Base-by-base conservation (phyloP, 139 green algal genomes). In the Chlorella sorokiniana region DNA sequence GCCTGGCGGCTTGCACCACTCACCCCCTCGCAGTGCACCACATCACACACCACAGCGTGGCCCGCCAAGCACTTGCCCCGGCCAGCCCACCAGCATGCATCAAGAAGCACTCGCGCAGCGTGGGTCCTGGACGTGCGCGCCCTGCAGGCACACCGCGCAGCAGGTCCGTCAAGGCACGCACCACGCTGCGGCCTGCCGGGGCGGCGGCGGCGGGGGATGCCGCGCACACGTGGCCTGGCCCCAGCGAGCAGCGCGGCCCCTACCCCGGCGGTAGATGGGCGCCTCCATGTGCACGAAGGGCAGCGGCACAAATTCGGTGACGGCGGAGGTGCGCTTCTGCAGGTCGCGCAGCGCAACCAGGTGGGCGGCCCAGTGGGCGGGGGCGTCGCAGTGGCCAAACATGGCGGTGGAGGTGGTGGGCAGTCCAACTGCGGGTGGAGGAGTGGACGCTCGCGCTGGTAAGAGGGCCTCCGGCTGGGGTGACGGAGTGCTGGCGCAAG, bases 241-340 rank as follows among this genome's bases (percentile, higher is more conserved):
- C 35, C 35, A 0, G 18, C 16, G 22, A 44, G 64, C 64, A 48
- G 35, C 64, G 35, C 16, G 8, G 65, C 18, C 35, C 33, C n/a
- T 61, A 89, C 91, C 92, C 82, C 77, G 82, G 20, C 92, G 85
- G 84, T 92, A 98, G 22, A 96, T 72, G 0, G 95, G 95, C 18
- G 93, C 88, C 85, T 97, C 88, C 92, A 97, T 97, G 92, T 98
- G 94, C 65, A 98, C 95, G 88, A 98, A 98, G 9, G 95, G 94
- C 52, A 98, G 92, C 44, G 95, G 94, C 64, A 98, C 95, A 82
- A 98, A 98, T 84, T 98, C 95, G 0, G 93, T 93, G 86, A 98
- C 92, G 67, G 89, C 87, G 27, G 87, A 86, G 23, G 87, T 91
- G 51, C 75, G 64, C 44, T 61, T 69, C 73, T 79, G 73, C 84